Base-by-base conservation (phyloP, 257 asterid genomes). In the Parsonsia alboflavescens region DNA sequence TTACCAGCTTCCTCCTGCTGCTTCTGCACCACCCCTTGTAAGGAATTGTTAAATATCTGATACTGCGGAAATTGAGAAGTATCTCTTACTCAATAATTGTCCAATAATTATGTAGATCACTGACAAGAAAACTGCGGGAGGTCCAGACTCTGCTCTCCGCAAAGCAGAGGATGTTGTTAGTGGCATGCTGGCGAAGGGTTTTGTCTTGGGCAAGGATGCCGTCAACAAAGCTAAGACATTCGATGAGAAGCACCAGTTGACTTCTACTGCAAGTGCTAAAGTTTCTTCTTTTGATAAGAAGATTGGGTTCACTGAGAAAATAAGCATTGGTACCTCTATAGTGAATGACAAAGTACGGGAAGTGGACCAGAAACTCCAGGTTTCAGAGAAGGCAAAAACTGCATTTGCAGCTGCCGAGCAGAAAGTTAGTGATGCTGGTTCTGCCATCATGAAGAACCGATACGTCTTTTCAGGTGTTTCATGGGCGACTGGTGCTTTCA, bases 141-240 rank as follows among this genome's bases (percentile, higher is more conserved):
- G 91, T 54, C 68, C 81, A 54, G 95, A 80, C 71, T 86, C 98
- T 22, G 93, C 91, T 74, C 64, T 93, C 80, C 91, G 85, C 57
- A 93, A 89, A 80, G 96, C 98, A n/a, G 98, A 93, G 84, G 98
- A 93, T 30, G 98, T 91, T 2, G 96, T 89, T 36, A 93, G 88
- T 82, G 72, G 93, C 88, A 89, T 91, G 96, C 93, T 93, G 45
- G 97, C 97, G 10, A 93, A 89, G 82, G 98, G 98, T 42, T 93
- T 83, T 78, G 87, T 89, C 80, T 77, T 93, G 63, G 97, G 98
- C 26, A 93, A 90, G 86, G 97, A 93, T 72, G 89, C 98, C 4
- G 87, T 91, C 21, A 84, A 82, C 83, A 89, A 84, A 78, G 96
- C 96, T 24, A 91, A 91, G 84, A 72, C 89, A 22, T 88, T 93